Evolutionary conservation across 108 stramenopile genomes (phyloP), one percentile per base, ranked within the genome.

Genomic region (Epithemia pelagica): DNA sequence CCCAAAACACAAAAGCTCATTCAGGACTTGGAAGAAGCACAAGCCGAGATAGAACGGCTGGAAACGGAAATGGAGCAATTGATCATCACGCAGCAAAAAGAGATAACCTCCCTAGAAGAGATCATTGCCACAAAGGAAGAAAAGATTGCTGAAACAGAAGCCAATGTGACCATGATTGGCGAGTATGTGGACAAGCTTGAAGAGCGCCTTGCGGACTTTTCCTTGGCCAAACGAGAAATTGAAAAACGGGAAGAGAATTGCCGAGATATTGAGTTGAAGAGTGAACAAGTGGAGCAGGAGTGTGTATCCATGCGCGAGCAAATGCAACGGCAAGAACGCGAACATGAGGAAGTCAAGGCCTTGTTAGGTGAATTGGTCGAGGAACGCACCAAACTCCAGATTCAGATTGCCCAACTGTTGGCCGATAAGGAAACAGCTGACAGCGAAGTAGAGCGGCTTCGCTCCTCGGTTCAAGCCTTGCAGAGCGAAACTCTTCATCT

Each of bases 1-100:
- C 89, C 81, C 2, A 80, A 79, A 64, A 80, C 82, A 0, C 81
- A 91, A 76, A 76, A 82, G 72, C 52, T 89, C 20, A 59, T 78
- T 25, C 74, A 72, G 15, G 88, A 89, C 55, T 70, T 86, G 28
- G 69, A 75, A 32, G 64, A 54, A 25, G 83, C 83, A 30, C 51
- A 67, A 65, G 61, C 52, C 24, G 82, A 88, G 26, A 77, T 85
- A 10, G 68, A 85, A 18, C n/a, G 46, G 1, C 54, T 77, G 30
- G 79, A 83, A 32, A 32, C 32, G 29, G 62, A 63, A 63, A 63
- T 63, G 24, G 62, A 63, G 32, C 25, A 29, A 25, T 32, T 63
- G 30, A 22, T 63, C 1, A 2, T 2, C 1, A n/a, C 8, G 30
- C 62, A 63, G 19, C 31, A 37, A 20, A 19, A 51, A 33, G 32